A percentile compares a stretch with the other conserved stretches of the same genome.
Evolutionary conservation across 352 stramenopile genomes (phyloP).

Genomic region (Phytophthora multivora): DNA sequence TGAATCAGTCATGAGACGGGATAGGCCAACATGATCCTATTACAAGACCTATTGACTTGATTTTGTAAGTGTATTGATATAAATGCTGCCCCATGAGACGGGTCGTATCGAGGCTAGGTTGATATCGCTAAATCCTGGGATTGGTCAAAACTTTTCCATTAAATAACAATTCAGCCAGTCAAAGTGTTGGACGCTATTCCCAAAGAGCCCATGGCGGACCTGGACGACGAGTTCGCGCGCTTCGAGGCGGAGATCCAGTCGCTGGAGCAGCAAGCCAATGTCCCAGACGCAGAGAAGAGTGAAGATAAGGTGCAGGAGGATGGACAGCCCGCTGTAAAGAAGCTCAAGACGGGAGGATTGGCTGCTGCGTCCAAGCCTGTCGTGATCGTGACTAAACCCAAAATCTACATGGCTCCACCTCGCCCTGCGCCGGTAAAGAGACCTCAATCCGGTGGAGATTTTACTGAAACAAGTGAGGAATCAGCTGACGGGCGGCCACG

Average conservation of each 20-base stretch:
- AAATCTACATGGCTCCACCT: conserved; percentile 73
- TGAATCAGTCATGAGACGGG: too few species aligned
- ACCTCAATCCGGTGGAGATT: not conserved
- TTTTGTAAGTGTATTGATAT: too few species aligned
- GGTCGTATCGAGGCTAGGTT: too few species aligned
- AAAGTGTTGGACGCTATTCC: not conserved
- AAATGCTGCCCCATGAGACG: too few species aligned
- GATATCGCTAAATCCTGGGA: too few species aligned
- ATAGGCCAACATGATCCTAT: too few species aligned
- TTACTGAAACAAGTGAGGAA: not conserved
- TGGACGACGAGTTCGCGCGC: conserved; percentile 84
- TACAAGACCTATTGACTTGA: too few species aligned
- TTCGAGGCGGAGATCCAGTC: conserved; percentile 87
- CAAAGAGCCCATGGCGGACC: conserved; percentile 45
- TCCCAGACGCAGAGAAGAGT: not conserved
- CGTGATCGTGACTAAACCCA: conserved; percentile 50
- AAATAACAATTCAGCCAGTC: conserved; percentile 24
- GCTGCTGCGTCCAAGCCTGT: conserved; percentile 12
- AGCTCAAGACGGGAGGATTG: conserved; percentile 17
- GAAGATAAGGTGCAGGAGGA: conserved; percentile 28
- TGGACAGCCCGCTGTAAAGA: conserved; percentile 31
- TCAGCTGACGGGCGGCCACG: conserved; percentile 12
- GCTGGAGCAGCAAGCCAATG: conserved; percentile 52
- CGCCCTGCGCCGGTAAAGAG: conserved; percentile 56
- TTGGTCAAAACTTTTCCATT: too few species aligned